Evolutionary conservation across 306 rosid species (phyloP), one percentile per base, ranked within the genome.

Genomic region (Corylus avellana): DNA sequence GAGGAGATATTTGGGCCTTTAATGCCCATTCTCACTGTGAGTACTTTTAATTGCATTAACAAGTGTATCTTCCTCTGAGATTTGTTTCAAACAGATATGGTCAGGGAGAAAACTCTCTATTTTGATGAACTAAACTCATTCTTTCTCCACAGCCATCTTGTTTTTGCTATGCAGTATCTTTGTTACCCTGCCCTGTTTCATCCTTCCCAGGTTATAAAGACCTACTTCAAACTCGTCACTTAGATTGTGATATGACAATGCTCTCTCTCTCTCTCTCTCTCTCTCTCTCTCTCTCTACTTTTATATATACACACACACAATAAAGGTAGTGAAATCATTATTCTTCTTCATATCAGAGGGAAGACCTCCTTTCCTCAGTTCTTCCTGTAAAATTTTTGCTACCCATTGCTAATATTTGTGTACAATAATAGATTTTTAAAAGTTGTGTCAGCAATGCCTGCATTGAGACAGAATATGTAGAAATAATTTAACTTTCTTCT

Each of bases 1-100:
- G 98, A 93, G 64, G 98, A 93, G 83, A 93, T 93, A 82, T 91
- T 91, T 80, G 97, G 98, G 14, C 97, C 97, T 54, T 77, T 91
- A 71, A 2, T 93, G 86, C 97, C 96, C 69, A 93, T 91, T 64
- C 47, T 91, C 72, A 91, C 94, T 25, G 97, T 93, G 48, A 86
- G 94, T 84, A 32, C 32, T 49, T 49, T 50, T 48, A 10, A 75
- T 56, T 81, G 64, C 42, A 69, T 1, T 6, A 58, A 70, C 72
- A 64, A 71, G 32, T 74, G 29, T 69, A 73, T 53, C 70, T 68
- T 42, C 12, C 50, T 39, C 32, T 37, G 16, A 37, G 75, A 71
- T 58, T 61, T 73, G 72, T 59, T 63, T 50, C n/a, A 44, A 35
- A 68, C 61, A 12, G 54, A n/a, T 35, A 56, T 75, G 25, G 62